Evolutionary conservation across 2,329 filamentous ascomycete species (phyloP), one percentile per base, ranked within the genome.

Genomic region (Juglanconis juglandina): DNA sequence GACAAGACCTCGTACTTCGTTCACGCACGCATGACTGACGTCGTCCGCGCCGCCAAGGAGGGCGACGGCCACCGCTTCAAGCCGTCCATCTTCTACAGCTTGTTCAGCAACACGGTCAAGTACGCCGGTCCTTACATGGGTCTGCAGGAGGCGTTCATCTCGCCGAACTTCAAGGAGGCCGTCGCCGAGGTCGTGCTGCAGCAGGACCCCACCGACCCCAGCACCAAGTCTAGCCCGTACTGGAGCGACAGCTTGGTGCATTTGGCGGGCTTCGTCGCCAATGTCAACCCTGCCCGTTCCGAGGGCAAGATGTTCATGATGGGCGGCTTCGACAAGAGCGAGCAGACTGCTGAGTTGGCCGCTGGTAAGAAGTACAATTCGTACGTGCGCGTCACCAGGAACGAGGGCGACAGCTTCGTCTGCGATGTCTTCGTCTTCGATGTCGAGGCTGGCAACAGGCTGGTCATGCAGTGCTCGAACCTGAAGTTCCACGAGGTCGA

Each of bases 61-160:
- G 60, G 60, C n/a, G 48, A 58, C 5, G 60, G 56, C 5, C 60
- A 62, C 60, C 56, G 60, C 7, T 56, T 62, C 56, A 58, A 59
- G 56, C 60, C 60, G 1, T 50, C 47, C 46, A 60, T 67, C 46
- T 56, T 71, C 51, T 71, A 68, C 58, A 65, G 60, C 34, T 58
- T 69, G 33, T 69, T 67, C 60, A 59, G 59, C 54, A 66, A 58
- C 13, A 44, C 63, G 1, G 66, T 70, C 46, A 59, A 65, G 51
- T 68, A 66, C 53, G 49, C 56, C 44, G 52, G 49, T 5, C 55
- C 59, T 11, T 70, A 65, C 59, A 63, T 58, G 50, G 63, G 62
- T 2, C 59, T 67, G 4, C 49, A 53, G 24, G 61, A 65, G 32
- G 66, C 65, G 2, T 65, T 64, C 39, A 58, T 65, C 33, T 56